phyloP scores from a whole-genome alignment of 1,139 yeast genomes.

The Torulaspora pretoriensis region DNA sequence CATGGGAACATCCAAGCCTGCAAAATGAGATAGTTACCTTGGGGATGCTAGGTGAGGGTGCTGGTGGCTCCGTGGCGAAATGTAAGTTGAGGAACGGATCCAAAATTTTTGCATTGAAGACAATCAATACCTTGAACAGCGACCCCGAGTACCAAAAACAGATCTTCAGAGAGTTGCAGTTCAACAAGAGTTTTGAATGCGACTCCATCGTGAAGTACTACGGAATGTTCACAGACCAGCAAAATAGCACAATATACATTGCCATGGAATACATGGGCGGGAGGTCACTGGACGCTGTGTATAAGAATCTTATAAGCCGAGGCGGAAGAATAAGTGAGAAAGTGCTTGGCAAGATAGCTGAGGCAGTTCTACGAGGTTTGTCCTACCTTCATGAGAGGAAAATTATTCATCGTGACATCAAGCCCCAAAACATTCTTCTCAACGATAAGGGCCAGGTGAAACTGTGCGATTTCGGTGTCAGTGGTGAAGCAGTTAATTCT shows the following conservation, averaged over 20 bases:
- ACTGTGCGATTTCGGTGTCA: conserved; percentile 96
- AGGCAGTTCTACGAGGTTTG: conserved; percentile 75
- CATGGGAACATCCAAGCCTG: conserved; percentile 67
- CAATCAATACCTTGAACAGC: conserved; percentile 66
- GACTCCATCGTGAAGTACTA: conserved; percentile 86
- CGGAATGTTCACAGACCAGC: conserved; percentile 81
- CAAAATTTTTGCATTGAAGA: conserved; percentile 78
- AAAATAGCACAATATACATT: conserved; percentile 72
- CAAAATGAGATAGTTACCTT: conserved; percentile 56
- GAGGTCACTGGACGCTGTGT: conserved; percentile 82
- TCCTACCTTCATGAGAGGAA: conserved; percentile 82
- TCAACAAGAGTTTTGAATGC: conserved; percentile 75
- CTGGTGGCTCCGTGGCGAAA: conserved; percentile 84
- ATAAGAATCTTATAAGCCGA: conserved; percentile 55
- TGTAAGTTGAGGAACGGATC: conserved; percentile 55
- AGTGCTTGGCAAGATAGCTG: conserved; percentile 85
- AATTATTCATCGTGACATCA: conserved; percentile 89
- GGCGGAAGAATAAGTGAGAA: conserved; percentile 90
- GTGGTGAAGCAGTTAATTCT: conserved; percentile 94
- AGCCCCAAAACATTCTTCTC: conserved; percentile 84
- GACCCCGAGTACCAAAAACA: conserved; percentile 77
- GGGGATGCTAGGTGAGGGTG: conserved; percentile 83
- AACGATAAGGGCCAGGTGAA: conserved; percentile 77
- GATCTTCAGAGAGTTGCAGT: conserved; percentile 82
- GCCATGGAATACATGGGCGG: conserved; percentile 99